Percentiles rank a stretch among this genome's conserved stretches.
Evolutionary conservation across 805 yeast genomes (phyloP).

Genomic region (Barnettozyma salicaria): DNA sequence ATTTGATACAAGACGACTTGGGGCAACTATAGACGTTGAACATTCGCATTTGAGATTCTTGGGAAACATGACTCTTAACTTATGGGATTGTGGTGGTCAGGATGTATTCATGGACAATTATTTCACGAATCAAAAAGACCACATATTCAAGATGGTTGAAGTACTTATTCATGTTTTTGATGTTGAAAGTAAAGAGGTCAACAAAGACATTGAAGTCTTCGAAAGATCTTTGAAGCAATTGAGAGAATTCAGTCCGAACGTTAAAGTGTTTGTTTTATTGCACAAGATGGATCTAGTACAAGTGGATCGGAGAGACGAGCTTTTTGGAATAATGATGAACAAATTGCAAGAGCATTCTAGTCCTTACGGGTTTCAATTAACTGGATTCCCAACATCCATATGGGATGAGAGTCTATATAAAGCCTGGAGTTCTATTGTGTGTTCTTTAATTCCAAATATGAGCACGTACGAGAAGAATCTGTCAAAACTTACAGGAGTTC

Average conservation of each 20-base stretch:
- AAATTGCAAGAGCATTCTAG: slow-evolving; percentile 70
- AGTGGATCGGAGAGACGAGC: slow-evolving; percentile 74
- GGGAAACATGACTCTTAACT: slow-evolving; percentile 89
- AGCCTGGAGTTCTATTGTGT: slow-evolving; percentile 96
- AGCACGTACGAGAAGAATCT: slow-evolving; percentile 69
- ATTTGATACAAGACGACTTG: slow-evolving; percentile 88
- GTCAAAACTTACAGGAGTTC: slow-evolving; percentile 59
- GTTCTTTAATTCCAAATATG: slow-evolving; percentile 92
- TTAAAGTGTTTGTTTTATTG: slow-evolving; percentile 82
- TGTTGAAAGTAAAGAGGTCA: slow-evolving; percentile 86
- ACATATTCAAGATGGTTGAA: slow-evolving; percentile 91
- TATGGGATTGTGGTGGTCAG: slow-evolving; percentile 99
- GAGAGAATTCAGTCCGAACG: slow-evolving; percentile 80
- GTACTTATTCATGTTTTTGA: slow-evolving; percentile 95
- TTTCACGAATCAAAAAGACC: slow-evolving; percentile 80
- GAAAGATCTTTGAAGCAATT: slow-evolving; percentile 75
- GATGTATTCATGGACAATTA: slow-evolving; percentile 95
- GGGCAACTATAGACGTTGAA: slow-evolving; percentile 98
- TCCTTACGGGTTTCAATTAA: slow-evolving; percentile 60
- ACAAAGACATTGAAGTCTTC: slow-evolving; percentile 90
- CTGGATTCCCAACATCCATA: slow-evolving; percentile 91
- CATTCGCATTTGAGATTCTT: slow-evolving; percentile 89
- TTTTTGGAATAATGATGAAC: slow-evolving; percentile 79
- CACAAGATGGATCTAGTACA: slow-evolving; percentile 97
- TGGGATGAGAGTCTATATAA: slow-evolving; percentile 96